Evolutionary conservation across 1,284 basidiomycete species (phyloP).

Genomic region (Xanthoconium separans): DNA sequence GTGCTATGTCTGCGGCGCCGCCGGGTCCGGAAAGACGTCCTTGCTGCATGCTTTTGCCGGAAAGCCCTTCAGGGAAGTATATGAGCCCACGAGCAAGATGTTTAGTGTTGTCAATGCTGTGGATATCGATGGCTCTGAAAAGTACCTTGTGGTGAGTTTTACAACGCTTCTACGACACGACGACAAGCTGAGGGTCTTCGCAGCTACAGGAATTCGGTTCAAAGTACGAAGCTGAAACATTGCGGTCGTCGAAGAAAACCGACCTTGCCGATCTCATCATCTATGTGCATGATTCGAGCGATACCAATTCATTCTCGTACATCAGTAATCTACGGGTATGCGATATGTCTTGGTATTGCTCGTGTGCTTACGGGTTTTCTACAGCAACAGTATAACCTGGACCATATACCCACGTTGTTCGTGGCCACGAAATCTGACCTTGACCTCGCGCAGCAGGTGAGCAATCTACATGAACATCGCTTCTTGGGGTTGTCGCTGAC

Average conservation of each 20-base stretch:
- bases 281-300: slow-evolving; percentile 96
- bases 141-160: slow-evolving; percentile 88
- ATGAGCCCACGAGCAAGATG: slow-evolving; percentile 88
- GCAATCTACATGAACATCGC: slow-evolving; percentile 17
- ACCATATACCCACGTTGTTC: slow-evolving; percentile 92
- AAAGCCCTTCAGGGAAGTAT: slow-evolving; percentile 68
- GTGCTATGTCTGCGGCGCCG: slow-evolving; percentile 92
- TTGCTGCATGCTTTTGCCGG: slow-evolving; percentile 84
- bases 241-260: slow-evolving; percentile 88
- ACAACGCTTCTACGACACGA: not conserved
- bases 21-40: slow-evolving; percentile 94
- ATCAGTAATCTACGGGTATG: slow-evolving; percentile 92
- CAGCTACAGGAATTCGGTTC: slow-evolving; percentile 97
- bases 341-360: not conserved
- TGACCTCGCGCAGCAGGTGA: slow-evolving; percentile 90
- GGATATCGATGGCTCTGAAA: slow-evolving; percentile 92
- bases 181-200: slow-evolving; percentile 1
- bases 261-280: slow-evolving; percentile 93
- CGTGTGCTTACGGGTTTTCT: slow-evolving; percentile 17
- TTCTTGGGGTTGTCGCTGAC: slow-evolving; percentile 8
- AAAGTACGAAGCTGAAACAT: slow-evolving; percentile 88
- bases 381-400: slow-evolving; percentile 94
- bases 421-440: slow-evolving; percentile 99
- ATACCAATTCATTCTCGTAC: slow-evolving; percentile 98
- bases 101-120: slow-evolving; percentile 94